Conservation (phyloP, 2,329 filamentous ascomycete genomes). For the Penicillium sp. region DNA sequence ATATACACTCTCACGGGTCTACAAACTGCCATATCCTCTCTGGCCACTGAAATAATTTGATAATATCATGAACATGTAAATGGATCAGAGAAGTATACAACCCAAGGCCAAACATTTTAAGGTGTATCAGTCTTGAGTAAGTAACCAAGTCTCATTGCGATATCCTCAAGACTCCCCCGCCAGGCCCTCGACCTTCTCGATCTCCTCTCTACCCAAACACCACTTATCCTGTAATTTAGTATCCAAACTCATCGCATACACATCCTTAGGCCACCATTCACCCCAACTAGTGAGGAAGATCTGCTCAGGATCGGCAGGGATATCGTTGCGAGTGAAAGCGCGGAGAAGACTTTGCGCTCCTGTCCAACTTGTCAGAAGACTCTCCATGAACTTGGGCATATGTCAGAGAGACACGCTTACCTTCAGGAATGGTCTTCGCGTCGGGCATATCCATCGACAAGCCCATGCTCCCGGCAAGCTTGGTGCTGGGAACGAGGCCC, state of each 20-base stretch:
- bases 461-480: constrained; percentile 20
- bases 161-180: neutral
- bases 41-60: neutral
- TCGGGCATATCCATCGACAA: constrained; percentile 28
- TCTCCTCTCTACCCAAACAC: constrained; percentile 28
- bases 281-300: constrained; percentile 33
- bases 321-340: constrained; percentile 19
- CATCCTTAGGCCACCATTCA: constrained; percentile 33
- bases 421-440: constrained; percentile 29
- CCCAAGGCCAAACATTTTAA: neutral
- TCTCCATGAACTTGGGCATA: neutral
- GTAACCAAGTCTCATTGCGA: neutral
- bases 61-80: neutral
- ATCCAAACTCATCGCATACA: constrained; percentile 26
- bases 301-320: constrained; percentile 27
- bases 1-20: neutral
- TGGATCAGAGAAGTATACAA: neutral
- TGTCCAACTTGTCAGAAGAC: constrained; percentile 10
- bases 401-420: constrained; percentile 8
- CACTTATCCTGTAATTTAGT: constrained; percentile 26
- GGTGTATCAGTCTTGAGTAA: neutral
- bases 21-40: neutral
- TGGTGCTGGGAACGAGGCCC: constrained; percentile 24
- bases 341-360: constrained; percentile 29
- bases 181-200: constrained; percentile 24